Conservation (phyloP, 306 rosid genomes). For the Prunus persica region DNA sequence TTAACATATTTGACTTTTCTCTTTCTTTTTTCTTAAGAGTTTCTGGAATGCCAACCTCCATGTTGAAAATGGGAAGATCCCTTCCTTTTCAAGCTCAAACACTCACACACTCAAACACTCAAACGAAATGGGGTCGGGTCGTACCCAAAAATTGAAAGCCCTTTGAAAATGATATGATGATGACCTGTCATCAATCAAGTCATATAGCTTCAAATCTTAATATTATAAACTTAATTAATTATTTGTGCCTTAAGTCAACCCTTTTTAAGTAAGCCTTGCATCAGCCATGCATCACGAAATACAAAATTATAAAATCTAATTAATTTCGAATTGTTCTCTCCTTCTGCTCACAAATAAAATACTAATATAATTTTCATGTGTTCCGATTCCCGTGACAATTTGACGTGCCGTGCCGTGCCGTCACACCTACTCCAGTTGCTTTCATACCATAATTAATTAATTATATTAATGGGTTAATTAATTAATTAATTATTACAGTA, state of each 20-base stretch:
- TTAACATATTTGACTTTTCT: constrained; percentile 14
- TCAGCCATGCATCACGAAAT: not conserved
- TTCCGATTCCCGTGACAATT: constrained; percentile 35
- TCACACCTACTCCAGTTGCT: constrained; percentile 44
- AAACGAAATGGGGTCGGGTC: not conserved
- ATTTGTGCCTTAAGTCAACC: constrained; percentile 36
- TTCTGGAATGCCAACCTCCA: constrained; percentile 41
- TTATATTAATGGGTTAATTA: no score
- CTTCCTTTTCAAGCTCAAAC: no score
- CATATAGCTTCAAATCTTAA: not conserved
- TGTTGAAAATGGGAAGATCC: constrained; percentile 33
- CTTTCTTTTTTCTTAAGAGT: no score
- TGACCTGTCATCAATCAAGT: not conserved
- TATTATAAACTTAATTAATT: not conserved
- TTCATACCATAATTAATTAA: not conserved
- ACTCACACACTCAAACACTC: no score
- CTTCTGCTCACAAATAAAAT: constrained; percentile 33
- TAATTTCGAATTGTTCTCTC: constrained; percentile 20
- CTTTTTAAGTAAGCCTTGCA: constrained; percentile 19
- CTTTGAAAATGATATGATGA: not conserved
- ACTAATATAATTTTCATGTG: not conserved
- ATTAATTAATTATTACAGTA: not conserved
- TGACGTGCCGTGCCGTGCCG: constrained; percentile 56
- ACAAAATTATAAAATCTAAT: not conserved
- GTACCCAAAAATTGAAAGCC: not conserved